These are phyloP conservation scores for Melastoma malabathricum DNA, from an alignment of 345 rosid species.

Conservation along the genomic window DNA sequence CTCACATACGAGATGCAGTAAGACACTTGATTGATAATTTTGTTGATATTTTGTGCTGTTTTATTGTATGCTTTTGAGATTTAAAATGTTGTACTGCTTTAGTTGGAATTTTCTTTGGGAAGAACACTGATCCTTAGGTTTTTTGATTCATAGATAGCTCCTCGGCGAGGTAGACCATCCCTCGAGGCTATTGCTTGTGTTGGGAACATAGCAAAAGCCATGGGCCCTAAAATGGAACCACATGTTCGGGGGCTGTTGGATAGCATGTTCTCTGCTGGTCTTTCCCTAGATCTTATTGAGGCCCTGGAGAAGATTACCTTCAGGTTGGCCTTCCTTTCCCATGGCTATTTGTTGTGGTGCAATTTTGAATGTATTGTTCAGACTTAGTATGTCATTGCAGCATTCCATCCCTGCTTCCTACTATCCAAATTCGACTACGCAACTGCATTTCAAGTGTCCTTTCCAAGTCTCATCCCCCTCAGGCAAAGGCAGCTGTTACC, in stretches of 20 bases:
- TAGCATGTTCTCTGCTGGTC: conserved; percentile 78
- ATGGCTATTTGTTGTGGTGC: neutral
- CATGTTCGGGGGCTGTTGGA: conserved; percentile 74
- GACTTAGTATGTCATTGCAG: conserved; percentile 29
- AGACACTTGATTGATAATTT: conserved; percentile 9
- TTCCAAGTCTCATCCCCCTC: conserved; percentile 62
- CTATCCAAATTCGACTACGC: conserved; percentile 77
- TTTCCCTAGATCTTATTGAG: conserved; percentile 71
- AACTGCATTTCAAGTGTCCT: conserved; percentile 73
- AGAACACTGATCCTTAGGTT: conserved; percentile 4
- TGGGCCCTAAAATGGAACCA: conserved; percentile 77
- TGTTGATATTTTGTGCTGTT: conserved; percentile 2
- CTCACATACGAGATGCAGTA: conserved; percentile 93
- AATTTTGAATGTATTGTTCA: neutral
- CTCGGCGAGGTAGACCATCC: conserved; percentile 90
- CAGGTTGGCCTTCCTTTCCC: conserved; percentile 29
- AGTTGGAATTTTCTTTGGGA: too few species aligned
- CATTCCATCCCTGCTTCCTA: conserved; percentile 75
- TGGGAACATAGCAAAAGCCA: conserved; percentile 95
- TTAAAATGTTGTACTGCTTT: too few species aligned
- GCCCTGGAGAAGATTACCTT: conserved; percentile 78
- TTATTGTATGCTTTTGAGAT: neutral
- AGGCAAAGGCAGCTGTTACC: conserved; percentile 46
- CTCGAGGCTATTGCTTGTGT: conserved; percentile 96
- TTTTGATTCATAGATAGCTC: conserved; percentile 64